Evolutionary conservation across 768 basidiomycete genomes (phyloP).

Genomic region (Hygrocybe punicea): DNA sequence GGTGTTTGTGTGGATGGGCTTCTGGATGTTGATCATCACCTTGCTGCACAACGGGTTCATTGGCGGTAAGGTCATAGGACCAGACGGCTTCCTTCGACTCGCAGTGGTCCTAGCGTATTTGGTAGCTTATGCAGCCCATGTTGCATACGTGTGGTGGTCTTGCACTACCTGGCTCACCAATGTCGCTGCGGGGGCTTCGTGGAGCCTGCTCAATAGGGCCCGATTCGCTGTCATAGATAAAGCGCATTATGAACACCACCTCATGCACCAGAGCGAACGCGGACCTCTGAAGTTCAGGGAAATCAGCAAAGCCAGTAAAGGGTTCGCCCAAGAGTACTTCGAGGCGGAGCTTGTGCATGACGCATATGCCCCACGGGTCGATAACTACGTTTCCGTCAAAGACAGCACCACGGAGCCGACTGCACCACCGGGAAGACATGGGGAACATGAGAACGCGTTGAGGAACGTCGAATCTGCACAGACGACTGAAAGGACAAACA

Average conservation of each 20-base stretch:
- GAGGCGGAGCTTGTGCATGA: background rate
- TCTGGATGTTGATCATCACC: background rate
- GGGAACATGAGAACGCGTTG: background rate
- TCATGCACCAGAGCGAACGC: background rate
- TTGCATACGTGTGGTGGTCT: background rate
- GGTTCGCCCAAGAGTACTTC: background rate
- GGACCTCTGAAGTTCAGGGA: background rate
- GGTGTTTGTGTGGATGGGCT: background rate
- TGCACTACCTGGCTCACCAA: background rate
- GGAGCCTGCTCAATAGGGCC: background rate
- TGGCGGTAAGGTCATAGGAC: background rate
- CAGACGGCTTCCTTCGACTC: background rate
- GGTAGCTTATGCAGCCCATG: background rate
- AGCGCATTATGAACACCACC: background rate
- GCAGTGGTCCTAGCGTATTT: background rate
- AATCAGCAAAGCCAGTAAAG: background rate
- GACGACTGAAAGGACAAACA: background rate
- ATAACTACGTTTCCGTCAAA: background rate
- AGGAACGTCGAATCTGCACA: background rate
- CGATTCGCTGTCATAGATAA: background rate
- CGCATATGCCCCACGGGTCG: background rate
- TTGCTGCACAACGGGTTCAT: background rate
- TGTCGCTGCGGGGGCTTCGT: background rate
- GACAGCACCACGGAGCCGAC: background rate
- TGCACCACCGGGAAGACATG: background rate